Evolutionary conservation across 2,329 filamentous ascomycete genomes (phyloP).

Genomic region (Westerdykella ornata): DNA sequence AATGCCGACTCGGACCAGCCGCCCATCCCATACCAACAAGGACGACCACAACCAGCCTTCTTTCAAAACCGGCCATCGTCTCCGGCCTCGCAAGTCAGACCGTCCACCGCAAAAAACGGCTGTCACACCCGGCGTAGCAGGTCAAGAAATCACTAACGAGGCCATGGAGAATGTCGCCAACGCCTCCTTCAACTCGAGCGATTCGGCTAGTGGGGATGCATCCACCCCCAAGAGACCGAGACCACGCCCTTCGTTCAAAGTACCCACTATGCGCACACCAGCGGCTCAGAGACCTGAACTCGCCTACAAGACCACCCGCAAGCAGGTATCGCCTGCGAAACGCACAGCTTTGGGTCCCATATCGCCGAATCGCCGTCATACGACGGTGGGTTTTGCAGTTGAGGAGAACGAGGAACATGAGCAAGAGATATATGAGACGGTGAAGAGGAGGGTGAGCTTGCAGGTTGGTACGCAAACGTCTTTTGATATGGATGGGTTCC

Average conservation of each 20-base stretch:
- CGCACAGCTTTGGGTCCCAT: constrained; percentile 25
- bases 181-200: constrained; percentile 19
- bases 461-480: constrained; percentile 16
- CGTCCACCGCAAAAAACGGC: constrained; percentile 8
- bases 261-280: constrained; percentile 25
- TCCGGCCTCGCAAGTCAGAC: constrained; percentile 21
- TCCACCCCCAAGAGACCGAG: constrained; percentile 41
- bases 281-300: constrained; percentile 13
- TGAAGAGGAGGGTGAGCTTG: constrained; percentile 16
- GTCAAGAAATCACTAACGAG: constrained; percentile 8
- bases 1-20: constrained; percentile 2
- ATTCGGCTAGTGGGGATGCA: constrained; percentile 18
- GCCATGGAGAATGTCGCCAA: constrained; percentile 16
- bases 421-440: constrained; percentile 5
- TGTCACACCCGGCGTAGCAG: not conserved
- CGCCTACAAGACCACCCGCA: constrained; percentile 9
- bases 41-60: constrained; percentile 1
- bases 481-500: constrained; percentile 38
- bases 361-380: constrained; percentile 32
- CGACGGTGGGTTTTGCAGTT: constrained; percentile 19
- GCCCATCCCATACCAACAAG: not conserved
- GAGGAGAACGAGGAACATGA: constrained; percentile 9
- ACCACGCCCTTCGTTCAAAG: constrained; percentile 27
- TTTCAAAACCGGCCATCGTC: constrained; percentile 8
- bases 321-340: constrained; percentile 18